Percentiles rank a stretch among this genome's conserved stretches.
These are phyloP conservation scores for Heritiera fomes DNA, from an alignment of 345 rosid genomes.

Conservation along the genomic window DNA sequence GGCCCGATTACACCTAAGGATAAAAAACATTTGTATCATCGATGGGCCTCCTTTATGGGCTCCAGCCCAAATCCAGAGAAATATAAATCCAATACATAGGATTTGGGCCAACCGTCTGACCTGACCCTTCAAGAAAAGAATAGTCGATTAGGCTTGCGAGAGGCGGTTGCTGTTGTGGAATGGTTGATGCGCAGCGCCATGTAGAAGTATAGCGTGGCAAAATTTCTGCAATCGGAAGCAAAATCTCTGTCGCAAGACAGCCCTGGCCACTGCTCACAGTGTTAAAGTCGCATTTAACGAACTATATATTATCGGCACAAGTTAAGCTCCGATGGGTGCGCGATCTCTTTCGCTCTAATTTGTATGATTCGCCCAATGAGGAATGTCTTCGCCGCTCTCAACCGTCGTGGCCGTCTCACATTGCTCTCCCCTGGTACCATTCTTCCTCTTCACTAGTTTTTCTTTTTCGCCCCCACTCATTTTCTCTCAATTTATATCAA, in stretches of 20 bases:
- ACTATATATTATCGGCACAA: constrained; percentile 29
- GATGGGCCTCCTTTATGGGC: too few species aligned
- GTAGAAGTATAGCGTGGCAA: constrained; percentile 6
- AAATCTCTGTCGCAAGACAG: background rate
- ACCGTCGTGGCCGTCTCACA: constrained; percentile 50
- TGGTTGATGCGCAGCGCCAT: background rate
- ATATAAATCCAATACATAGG: background rate
- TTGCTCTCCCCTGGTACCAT: constrained; percentile 38
- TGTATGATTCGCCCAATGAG: constrained; percentile 51
- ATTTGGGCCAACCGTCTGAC: background rate
- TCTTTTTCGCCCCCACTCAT: background rate
- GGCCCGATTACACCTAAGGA: background rate
- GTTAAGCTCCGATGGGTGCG: constrained; percentile 12
- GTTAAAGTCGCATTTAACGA: constrained; percentile 44
- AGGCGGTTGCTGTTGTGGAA: background rate
- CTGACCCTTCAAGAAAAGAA: too few species aligned
- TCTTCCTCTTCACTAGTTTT: background rate
- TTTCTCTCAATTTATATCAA: background rate
- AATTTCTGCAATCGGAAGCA: constrained; percentile 7
- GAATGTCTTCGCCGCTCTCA: constrained; percentile 53
- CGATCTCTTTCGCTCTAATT: constrained; percentile 16
- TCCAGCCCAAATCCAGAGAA: too few species aligned
- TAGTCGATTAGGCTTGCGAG: background rate
- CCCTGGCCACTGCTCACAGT: background rate
- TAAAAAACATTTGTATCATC: too few species aligned